Percentiles rank a stretch among this genome's conserved stretches.
phyloP scores from a whole-genome alignment of 495 filamentous ascomycete species.

The Lophiostoma macrostomum region DNA sequence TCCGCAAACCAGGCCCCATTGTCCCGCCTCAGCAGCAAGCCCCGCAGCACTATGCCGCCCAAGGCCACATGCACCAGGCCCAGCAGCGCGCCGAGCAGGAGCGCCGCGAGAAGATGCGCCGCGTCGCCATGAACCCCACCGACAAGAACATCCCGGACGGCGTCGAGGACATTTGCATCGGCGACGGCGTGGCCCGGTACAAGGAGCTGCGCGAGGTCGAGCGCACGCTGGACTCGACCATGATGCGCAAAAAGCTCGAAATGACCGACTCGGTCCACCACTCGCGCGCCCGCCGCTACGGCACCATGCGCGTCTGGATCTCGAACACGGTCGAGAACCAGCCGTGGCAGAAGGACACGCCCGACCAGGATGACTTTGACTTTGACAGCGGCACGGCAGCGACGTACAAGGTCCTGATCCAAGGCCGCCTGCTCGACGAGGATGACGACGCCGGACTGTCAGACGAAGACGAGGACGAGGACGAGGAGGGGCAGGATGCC shows the following conservation, averaged over 20 bases:
- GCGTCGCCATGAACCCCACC: slow-evolving; percentile 80
- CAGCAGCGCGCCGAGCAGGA: slow-evolving; percentile 54
- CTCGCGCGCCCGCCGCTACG: slow-evolving; percentile 68
- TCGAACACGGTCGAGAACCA: slow-evolving; percentile 94
- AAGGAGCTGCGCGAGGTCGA: slow-evolving; percentile 79
- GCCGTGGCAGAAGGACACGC: slow-evolving; percentile 73
- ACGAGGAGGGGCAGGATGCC: slow-evolving; percentile 57
- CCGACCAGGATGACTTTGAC: slow-evolving; percentile 69
- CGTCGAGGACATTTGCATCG: slow-evolving; percentile 72
- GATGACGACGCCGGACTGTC: slow-evolving; percentile 56
- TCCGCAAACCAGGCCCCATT: slow-evolving; percentile 41
- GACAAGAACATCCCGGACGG: slow-evolving; percentile 93
- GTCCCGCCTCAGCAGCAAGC: slow-evolving; percentile 19
- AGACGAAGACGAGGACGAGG: slow-evolving; percentile 58
- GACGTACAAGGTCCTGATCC: slow-evolving; percentile 87
- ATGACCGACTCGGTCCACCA: slow-evolving; percentile 79
- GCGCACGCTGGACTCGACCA: slow-evolving; percentile 85
- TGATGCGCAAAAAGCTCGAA: slow-evolving; percentile 90
- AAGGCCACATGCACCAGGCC: slow-evolving; percentile 48
- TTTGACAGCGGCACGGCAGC: slow-evolving; percentile 66
- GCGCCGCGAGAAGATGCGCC: slow-evolving; percentile 65
- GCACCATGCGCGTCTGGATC: slow-evolving; percentile 89
- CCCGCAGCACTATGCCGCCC: slow-evolving; percentile 14
- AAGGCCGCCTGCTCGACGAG: slow-evolving; percentile 69
- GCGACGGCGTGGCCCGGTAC: slow-evolving; percentile 80